Conservation (phyloP, 345 rosid species). For the Brassica napus region Da-Ae NC_063444.1:15592001-15592500, state of each 20-base stretch:
- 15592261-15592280: background rate
- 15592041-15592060: slow-evolving; percentile 62
- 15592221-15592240: slow-evolving; percentile 46
- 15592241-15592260: slow-evolving; percentile 59
- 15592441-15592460: no score
- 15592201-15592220: background rate
- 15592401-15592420: no score
- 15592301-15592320: no score
- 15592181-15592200: slow-evolving; percentile 48
- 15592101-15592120: slow-evolving; percentile 66
- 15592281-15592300: no score
- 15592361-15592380: no score
- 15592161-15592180: slow-evolving; percentile 52
- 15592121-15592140: slow-evolving; percentile 76
- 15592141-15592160: slow-evolving; percentile 73
- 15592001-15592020: slow-evolving; percentile 64
- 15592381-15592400: no score
- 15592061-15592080: slow-evolving; percentile 73
- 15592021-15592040: slow-evolving; percentile 60
- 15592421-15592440: no score
- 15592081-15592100: slow-evolving; percentile 54
- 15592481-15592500: no score
- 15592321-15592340: no score
- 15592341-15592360: no score
- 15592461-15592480: no score